phyloP scores from a whole-genome alignment of 352 stramenopile genomes.

The Phytophthora pistaciae region DNA sequence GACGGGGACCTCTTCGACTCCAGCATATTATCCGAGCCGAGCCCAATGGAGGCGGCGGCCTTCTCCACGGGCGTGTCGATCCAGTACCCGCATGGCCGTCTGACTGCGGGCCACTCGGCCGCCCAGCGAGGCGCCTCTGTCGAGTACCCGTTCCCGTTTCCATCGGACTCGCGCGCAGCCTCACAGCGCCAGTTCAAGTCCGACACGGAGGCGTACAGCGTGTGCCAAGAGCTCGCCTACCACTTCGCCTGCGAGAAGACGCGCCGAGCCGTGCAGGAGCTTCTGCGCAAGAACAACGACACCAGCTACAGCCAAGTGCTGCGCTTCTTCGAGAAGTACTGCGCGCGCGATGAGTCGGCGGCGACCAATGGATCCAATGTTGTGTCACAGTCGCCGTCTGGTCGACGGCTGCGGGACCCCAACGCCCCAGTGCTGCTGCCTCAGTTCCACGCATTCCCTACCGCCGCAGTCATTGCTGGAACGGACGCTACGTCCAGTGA shows the following conservation, averaged over 20 bases:
- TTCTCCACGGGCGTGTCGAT: slow-evolving; percentile 70
- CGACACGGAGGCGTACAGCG: slow-evolving; percentile 51
- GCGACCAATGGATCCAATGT: background rate
- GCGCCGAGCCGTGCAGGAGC: slow-evolving; percentile 55
- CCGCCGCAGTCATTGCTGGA: slow-evolving; percentile 71
- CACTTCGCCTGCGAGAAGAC: slow-evolving; percentile 70
- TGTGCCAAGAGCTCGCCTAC: slow-evolving; percentile 73
- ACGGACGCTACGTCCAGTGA: slow-evolving; percentile 80
- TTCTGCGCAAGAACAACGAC: slow-evolving; percentile 74
- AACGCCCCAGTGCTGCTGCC: slow-evolving; percentile 48
- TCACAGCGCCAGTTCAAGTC: slow-evolving; percentile 13
- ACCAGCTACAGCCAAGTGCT: slow-evolving; percentile 74
- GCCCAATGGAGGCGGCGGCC: slow-evolving; percentile 48
- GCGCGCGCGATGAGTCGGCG: slow-evolving; percentile 15
- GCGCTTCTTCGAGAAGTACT: slow-evolving; percentile 69
- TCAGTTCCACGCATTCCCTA: slow-evolving; percentile 60
- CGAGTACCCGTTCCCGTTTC: slow-evolving; percentile 36
- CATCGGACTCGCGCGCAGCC: slow-evolving; percentile 3
- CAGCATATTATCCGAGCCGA: background rate
- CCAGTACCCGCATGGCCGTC: slow-evolving; percentile 39
- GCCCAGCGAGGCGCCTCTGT: background rate
- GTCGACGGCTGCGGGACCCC: slow-evolving; percentile 21
- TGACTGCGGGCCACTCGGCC: background rate
- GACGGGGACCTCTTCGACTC: slow-evolving; percentile 17
- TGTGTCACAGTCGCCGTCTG: background rate